Conservation (phyloP, 106 monocot species). For the Posidonia australis region DNA sequence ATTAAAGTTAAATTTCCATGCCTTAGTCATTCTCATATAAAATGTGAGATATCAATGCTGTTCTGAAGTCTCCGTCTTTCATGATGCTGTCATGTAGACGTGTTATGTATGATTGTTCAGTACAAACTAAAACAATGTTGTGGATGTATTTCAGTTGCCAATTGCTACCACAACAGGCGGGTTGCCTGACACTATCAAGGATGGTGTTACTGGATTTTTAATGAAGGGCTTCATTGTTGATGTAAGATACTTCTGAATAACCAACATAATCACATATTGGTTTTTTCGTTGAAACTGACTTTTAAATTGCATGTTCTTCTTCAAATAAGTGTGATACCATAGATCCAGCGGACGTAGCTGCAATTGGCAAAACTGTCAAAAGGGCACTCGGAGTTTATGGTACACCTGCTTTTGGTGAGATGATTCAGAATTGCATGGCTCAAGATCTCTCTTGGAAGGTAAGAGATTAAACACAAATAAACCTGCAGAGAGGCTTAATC, state of each 20-base stretch:
- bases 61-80: no score
- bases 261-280: background rate
- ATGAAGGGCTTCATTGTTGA: constrained; percentile 68
- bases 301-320: background rate
- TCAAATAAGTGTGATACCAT: constrained; percentile 48
- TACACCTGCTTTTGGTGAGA: constrained; percentile 40
- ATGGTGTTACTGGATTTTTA: constrained; percentile 77
- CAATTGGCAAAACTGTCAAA: constrained; percentile 41
- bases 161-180: constrained; percentile 60
- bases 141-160: constrained; percentile 29
- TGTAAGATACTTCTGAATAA: constrained; percentile 23
- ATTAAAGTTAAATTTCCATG: no score
- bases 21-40: no score
- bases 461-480: background rate
- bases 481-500: background rate
- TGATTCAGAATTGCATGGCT: constrained; percentile 89
- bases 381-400: constrained; percentile 41
- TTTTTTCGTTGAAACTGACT: background rate
- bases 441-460: constrained; percentile 97
- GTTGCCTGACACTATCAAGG: constrained; percentile 73
- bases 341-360: constrained; percentile 44
- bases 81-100: no score
- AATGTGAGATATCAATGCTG: no score
- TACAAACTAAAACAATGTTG: no score
- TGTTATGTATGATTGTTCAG: no score